Percentiles rank a stretch among this genome's conserved stretches.
These are phyloP conservation scores for Colletotrichum phormii DNA, from an alignment of 2,329 filamentous ascomycete genomes.

Conservation along the genomic window DNA sequence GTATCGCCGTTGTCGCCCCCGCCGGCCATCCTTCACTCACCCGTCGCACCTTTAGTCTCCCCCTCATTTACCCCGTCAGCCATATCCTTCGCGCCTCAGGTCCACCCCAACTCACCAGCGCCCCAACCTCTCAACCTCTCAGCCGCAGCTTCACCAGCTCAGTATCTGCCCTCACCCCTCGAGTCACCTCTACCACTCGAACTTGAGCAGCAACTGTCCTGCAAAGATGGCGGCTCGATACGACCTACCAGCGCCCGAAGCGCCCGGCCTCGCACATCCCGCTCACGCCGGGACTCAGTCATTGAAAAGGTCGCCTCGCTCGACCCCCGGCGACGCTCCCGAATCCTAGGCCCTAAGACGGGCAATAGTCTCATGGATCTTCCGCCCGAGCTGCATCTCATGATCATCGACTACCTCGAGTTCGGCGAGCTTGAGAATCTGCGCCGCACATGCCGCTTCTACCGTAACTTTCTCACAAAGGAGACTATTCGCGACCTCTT, in stretches of 20 bases:
- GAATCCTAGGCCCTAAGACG: conserved; percentile 25
- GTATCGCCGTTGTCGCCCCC: conserved; percentile 24
- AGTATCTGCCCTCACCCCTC: conserved; percentile 30
- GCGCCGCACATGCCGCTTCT: conserved; percentile 53
- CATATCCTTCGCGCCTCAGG: conserved; percentile 34
- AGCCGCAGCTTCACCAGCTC: conserved; percentile 18
- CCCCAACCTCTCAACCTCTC: conserved; percentile 33
- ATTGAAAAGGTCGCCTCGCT: conserved; percentile 35
- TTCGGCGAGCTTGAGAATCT: conserved; percentile 57
- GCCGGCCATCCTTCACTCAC: conserved; percentile 15
- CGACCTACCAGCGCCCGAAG: conserved; percentile 19
- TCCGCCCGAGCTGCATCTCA: conserved; percentile 55
- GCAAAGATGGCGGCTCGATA: conserved; percentile 25
- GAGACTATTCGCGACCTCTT: conserved; percentile 50
- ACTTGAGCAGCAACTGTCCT: conserved; percentile 22
- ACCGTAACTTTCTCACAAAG: conserved; percentile 49
- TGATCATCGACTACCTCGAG: conserved; percentile 52
- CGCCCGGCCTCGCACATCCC: conserved; percentile 32
- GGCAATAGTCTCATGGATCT: conserved; percentile 47
- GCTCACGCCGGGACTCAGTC: conserved; percentile 33
- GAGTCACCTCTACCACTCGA: conserved; percentile 30
- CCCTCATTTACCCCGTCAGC: conserved; percentile 30
- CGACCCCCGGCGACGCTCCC: conserved; percentile 32
- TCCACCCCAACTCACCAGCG: conserved; percentile 30
- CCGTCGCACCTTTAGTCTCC: not conserved